Evolutionary conservation across 371 early-diverging fungal genomes (phyloP), one percentile per base, ranked within the genome.

Genomic region (Mortierella sp.): DNA sequence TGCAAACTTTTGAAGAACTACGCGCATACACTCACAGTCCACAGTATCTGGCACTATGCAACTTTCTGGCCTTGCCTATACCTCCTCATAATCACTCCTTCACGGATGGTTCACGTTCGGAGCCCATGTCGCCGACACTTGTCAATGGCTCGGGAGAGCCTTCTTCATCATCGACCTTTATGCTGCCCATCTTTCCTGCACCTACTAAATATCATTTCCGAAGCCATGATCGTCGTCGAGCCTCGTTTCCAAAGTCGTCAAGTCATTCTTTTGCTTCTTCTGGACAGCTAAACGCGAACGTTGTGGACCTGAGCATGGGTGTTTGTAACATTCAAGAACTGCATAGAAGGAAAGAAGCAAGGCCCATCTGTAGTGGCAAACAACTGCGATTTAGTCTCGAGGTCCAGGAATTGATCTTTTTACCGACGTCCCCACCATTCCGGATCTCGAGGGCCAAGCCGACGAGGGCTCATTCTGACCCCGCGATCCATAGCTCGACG

Each of bases 371-470:
- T 4, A 11, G 37, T 14, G 37, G 11, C 37, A 73, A 73, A 50
- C 75, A 73, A 14, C 43, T 73, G 47, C 58, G 75, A 21, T 73
- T 73, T 52, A 73, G 69, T 52, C 60, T 73, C 21, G 75, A 73
- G 48, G 75, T 73, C 12, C 75, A 73, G 32, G 75, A 73, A 23
- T 48, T 73, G 48, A 52, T 73, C 34, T 73, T 73, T 47, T 42
- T 73, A 32, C 69, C 68, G 3, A 59, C 64, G 7, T 73, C 75
- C 19, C 75, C 75, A 5, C 75, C 75, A 8, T 68, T 73, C 64
- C 63, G 75, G 12, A 68, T 73, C 52, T 68, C 75, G 49, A 49
- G 75, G 15, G 75, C 75, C 23, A 68, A 62, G 31, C 75, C 75
- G 0, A 73, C 68, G 23, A 50, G 75, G 7, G 75, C 75, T 0